Evolutionary conservation across 352 stramenopile genomes (phyloP).

Genomic region (Phytophthora cactorum): DNA sequence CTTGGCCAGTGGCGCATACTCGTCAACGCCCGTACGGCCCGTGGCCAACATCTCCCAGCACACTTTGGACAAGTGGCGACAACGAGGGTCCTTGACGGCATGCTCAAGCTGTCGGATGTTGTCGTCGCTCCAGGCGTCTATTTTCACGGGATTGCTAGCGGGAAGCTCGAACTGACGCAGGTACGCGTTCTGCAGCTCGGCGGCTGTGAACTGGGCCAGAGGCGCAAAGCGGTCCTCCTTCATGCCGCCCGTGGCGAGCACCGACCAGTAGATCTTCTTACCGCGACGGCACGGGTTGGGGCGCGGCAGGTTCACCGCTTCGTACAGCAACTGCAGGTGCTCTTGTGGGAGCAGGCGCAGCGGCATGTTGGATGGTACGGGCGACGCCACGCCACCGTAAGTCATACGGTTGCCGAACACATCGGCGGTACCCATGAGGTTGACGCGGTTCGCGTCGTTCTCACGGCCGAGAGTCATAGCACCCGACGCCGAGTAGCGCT

Average conservation of each 20-base stretch:
- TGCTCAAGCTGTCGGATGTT: slow-evolving; percentile 75
- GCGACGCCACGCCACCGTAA: slow-evolving; percentile 33
- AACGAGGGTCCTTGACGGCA: slow-evolving; percentile 74
- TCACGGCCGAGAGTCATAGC: slow-evolving; percentile 17
- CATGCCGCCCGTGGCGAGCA: slow-evolving; percentile 73
- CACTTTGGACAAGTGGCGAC: slow-evolving; percentile 74
- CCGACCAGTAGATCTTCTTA: slow-evolving; percentile 81
- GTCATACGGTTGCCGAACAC: slow-evolving; percentile 33
- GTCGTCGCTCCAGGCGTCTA: slow-evolving; percentile 71
- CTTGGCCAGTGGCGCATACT: slow-evolving; percentile 74
- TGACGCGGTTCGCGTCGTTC: slow-evolving; percentile 28
- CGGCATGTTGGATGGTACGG: slow-evolving; percentile 33
- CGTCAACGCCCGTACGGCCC: slow-evolving; percentile 70
- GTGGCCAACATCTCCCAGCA: slow-evolving; percentile 83
- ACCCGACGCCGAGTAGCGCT: slow-evolving; percentile 25
- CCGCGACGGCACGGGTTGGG: slow-evolving; percentile 75
- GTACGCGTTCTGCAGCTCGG: slow-evolving; percentile 77
- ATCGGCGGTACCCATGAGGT: slow-evolving; percentile 17
- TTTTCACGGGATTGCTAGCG: slow-evolving; percentile 48
- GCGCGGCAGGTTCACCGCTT: slow-evolving; percentile 74
- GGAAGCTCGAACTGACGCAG: slow-evolving; percentile 69
- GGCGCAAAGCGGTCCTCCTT: slow-evolving; percentile 65
- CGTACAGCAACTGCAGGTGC: slow-evolving; percentile 68
- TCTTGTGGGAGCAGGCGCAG: slow-evolving; percentile 57
- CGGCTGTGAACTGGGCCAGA: slow-evolving; percentile 66